These are phyloP conservation scores for Paulownia fortunei DNA, from an alignment of 257 asterid species.

Conservation along the genomic window DNA sequence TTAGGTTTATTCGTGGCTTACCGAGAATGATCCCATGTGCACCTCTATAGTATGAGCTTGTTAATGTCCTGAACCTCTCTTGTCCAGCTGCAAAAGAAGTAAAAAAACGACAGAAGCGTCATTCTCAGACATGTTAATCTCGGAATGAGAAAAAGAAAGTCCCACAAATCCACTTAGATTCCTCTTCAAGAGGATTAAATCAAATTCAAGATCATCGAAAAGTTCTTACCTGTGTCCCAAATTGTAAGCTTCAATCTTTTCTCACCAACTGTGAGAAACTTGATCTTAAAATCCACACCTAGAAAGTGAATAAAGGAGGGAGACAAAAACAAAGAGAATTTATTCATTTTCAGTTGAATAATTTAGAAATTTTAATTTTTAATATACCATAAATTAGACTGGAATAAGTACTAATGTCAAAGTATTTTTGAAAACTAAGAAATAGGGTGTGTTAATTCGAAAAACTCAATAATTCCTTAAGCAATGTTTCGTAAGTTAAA, in stretches of 20 bases:
- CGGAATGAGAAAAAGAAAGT: not conserved
- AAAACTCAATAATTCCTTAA: not conserved
- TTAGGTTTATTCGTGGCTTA: slow-evolving; percentile 41
- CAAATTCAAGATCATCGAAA: not conserved
- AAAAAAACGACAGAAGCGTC: slow-evolving; percentile 2
- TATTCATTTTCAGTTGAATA: not conserved
- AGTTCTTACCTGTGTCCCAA: slow-evolving; percentile 82
- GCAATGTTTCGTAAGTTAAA: not conserved
- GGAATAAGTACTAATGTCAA: not conserved
- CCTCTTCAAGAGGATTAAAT: not conserved
- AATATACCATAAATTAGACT: not conserved
- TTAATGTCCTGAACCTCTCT: slow-evolving; percentile 83
- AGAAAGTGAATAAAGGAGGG: slow-evolving; percentile 9
- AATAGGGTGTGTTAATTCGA: not conserved
- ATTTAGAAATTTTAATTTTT: not conserved
- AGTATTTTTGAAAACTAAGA: not conserved
- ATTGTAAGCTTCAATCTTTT: slow-evolving; percentile 89
- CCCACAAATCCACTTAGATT: not conserved
- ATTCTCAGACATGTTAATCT: not conserved
- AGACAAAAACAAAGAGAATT: not conserved
- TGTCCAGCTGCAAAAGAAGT: slow-evolving; percentile 77
- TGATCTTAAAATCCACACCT: slow-evolving; percentile 97
- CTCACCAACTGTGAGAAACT: slow-evolving; percentile 78
- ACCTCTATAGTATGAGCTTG: slow-evolving; percentile 64
- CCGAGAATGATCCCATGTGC: slow-evolving; percentile 78